A percentile compares a stretch with the other conserved stretches of the same genome.
Evolutionary conservation across 23 red algal species (phyloP).

Genomic region (Gracilaria caudata): DNA sequence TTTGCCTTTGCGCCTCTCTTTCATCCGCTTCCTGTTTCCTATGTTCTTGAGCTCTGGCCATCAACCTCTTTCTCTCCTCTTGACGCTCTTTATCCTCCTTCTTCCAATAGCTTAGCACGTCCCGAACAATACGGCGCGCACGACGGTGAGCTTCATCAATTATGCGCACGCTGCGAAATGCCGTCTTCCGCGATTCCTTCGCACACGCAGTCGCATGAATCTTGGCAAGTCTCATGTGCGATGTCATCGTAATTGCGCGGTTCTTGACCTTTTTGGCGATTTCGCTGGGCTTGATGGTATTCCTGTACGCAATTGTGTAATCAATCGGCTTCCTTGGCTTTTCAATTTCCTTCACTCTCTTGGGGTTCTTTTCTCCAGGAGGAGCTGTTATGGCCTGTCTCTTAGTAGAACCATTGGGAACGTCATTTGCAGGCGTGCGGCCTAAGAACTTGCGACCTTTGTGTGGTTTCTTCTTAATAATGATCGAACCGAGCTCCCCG

Average conservation of each 20-base stretch:
- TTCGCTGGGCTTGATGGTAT: slow-evolving; percentile 60
- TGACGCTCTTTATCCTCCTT: slow-evolving; percentile 83
- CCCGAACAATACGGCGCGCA: slow-evolving; percentile 65
- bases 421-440: background rate
- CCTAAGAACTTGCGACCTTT: slow-evolving; percentile 45
- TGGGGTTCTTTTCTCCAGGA: slow-evolving; percentile 29
- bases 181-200: slow-evolving; percentile 73
- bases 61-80: slow-evolving; percentile 73
- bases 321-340: slow-evolving; percentile 49
- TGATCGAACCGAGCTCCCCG: slow-evolving; percentile 81
- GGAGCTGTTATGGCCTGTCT: slow-evolving; percentile 19
- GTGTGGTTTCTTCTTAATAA: slow-evolving; percentile 65
- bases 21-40: slow-evolving; percentile 76
- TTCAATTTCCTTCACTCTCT: slow-evolving; percentile 60
- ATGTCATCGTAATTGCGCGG: slow-evolving; percentile 39
- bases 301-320: slow-evolving; percentile 55
- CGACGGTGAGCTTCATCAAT: slow-evolving; percentile 80
- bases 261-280: slow-evolving; percentile 70
- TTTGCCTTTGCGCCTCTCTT: slow-evolving; percentile 84
- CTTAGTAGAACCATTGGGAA: slow-evolving; percentile 52
- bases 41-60: slow-evolving; percentile 66
- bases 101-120: slow-evolving; percentile 79
- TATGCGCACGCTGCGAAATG: slow-evolving; percentile 59
- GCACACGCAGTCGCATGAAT: slow-evolving; percentile 60
- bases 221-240: slow-evolving; percentile 47